Percentiles rank a stretch among this genome's conserved stretches.
Conservation (phyloP, 768 basidiomycete genomes). For the Kwoniella botswanensis region DNA sequence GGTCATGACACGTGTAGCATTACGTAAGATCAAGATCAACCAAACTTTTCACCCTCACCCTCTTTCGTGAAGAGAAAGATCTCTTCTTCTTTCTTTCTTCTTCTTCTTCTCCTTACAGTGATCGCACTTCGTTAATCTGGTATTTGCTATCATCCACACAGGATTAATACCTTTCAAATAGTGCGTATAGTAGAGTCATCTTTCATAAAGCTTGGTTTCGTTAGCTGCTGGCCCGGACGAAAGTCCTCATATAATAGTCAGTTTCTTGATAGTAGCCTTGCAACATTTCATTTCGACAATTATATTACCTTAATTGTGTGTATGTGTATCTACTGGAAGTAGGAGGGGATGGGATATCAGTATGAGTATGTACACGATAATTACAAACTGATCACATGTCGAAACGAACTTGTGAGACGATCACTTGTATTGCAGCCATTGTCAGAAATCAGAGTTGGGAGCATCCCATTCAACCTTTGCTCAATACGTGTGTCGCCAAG, state of each 20-base stretch:
- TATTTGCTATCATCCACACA: conserved; percentile 5
- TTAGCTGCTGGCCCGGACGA: conserved; percentile 50
- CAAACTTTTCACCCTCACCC: conserved; percentile 15
- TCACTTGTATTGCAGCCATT: no score
- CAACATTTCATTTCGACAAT: conserved; percentile 31
- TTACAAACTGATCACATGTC: no score
- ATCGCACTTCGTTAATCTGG: conserved; percentile 33
- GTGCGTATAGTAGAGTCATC: conserved; percentile 24
- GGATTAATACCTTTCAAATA: conserved; percentile 27
- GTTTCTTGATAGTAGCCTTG: conserved; percentile 57
- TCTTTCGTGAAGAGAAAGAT: background rate
- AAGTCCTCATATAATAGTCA: conserved; percentile 44
- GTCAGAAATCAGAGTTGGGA: no score
- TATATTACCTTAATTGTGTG: background rate
- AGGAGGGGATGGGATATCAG: no score
- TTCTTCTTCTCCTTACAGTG: conserved; percentile 23
- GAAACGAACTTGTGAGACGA: no score
- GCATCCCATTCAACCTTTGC: no score
- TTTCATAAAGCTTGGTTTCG: conserved; percentile 51
- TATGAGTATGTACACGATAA: no score
- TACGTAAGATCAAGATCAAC: background rate
- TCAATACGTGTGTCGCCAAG: no score
- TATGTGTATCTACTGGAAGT: background rate
- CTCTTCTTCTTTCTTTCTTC: conserved; percentile 1
- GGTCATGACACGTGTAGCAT: background rate